Percentiles rank a stretch among this genome's conserved stretches.
These are phyloP conservation scores for Rhododendron ferrugineum DNA, from an alignment of 148 eudicot genomes.

Conservation along the genomic window DNA sequence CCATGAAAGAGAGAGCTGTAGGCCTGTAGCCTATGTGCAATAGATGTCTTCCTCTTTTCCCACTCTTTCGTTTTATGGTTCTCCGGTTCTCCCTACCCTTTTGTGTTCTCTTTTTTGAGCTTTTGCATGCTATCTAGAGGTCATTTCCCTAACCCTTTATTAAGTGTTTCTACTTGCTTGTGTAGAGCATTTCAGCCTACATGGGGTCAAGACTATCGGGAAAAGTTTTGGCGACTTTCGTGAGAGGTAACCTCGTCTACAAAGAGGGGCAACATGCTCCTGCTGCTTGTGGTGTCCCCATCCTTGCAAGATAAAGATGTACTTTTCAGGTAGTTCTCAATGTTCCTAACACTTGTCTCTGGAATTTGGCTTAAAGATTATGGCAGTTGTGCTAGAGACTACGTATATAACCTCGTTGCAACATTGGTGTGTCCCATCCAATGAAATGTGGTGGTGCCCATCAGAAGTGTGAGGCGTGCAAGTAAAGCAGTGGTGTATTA, in stretches of 20 bases:
- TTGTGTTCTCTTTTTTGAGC: not conserved
- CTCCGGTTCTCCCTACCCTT: not conserved
- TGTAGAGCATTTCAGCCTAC: slow-evolving; percentile 82
- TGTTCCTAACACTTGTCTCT: not conserved
- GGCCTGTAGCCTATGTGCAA: not conserved
- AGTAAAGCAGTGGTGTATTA: not conserved
- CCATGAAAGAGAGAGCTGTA: not conserved
- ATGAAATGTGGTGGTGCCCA: not conserved
- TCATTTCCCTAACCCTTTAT: not conserved
- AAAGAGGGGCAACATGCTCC: slow-evolving; percentile 66
- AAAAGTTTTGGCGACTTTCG: slow-evolving; percentile 79
- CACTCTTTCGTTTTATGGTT: not conserved
- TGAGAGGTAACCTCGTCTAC: slow-evolving; percentile 81
- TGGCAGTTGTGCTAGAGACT: not conserved
- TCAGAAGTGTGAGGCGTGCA: not conserved
- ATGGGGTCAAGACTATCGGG: slow-evolving; percentile 71
- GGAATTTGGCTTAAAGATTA: not conserved
- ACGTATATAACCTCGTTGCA: not conserved
- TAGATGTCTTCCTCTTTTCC: not conserved
- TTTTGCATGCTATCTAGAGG: not conserved
- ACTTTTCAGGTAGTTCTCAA: slow-evolving; percentile 11
- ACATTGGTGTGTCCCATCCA: not conserved
- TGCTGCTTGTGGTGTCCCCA: slow-evolving; percentile 68
- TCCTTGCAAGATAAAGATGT: slow-evolving; percentile 44
- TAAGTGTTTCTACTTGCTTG: not conserved